Base-by-base conservation (phyloP, 192 early-diverging fungal species). In the Entomortierella parvispora region DNA sequence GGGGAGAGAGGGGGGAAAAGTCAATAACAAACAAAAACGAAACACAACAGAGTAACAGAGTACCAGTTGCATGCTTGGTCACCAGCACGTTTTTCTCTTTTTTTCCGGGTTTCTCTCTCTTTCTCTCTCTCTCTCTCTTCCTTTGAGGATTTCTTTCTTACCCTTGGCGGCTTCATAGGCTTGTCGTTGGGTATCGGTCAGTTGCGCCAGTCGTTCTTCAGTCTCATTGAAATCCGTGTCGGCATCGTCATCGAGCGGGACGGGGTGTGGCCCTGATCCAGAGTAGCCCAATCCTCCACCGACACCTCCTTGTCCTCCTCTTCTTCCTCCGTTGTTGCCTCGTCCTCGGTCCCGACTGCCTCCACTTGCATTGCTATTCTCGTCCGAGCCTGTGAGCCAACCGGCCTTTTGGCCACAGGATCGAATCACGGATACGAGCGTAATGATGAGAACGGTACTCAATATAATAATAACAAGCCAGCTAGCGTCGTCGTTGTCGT, bases 341-440 rank as follows among this genome's bases (percentile, higher is more conserved):
- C 48, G 26, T 8, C 32, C 8, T 10, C 56, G 29, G 3, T 31
- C 32, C 53, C 54, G 62, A 47, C 57, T 43, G 43, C 45, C 45
- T 22, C 56, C 28, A 32, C 50, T 52, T 14, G 29, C 29, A 22
- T 23, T 47, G 26, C 32, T 62, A 53, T 44, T 33, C 29, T 57
- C 40, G 3, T 34, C 34, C 1, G 59, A 76, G 14, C 46, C 9
- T 29, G 72, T 56, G 52, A 76, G 65, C 72, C 72, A 76, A 3
- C 72, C 65, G 17, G 72, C 65, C 59, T 58, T 67, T 62, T 76
- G 72, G 59, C 72, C 72, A 68, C 72, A 76, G 65, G 64, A 67
- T 2, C 72, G 72, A 64, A 76, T 76, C 18, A 67, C 72, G 34
- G 65, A 56, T 26, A 52, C 44, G 33, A 76, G 53, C 14, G 59